Evolutionary conservation across 78 protist genomes (phyloP).

Genomic region (Protostelium mycophagum): DNA sequence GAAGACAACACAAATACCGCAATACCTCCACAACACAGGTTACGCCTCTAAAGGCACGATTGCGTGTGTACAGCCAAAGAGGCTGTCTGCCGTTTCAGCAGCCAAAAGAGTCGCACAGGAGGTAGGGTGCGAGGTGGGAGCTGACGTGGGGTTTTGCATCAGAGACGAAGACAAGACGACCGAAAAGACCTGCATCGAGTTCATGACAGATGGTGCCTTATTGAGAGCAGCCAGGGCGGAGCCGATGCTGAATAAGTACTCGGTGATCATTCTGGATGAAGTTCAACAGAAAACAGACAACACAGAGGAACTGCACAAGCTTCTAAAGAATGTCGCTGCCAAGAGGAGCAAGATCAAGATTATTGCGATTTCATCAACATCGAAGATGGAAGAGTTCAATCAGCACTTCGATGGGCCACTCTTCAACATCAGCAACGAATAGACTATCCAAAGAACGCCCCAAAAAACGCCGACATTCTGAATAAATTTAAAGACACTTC

Average conservation of each 20-base stretch:
- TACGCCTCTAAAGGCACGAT: neutral
- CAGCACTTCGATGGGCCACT: conserved; percentile 86
- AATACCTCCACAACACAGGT: conserved; percentile 36
- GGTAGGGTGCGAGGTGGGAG: conserved; percentile 46
- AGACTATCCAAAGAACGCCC: conserved; percentile 89
- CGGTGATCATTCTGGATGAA: conserved; percentile 94
- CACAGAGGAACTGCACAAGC: conserved; percentile 98
- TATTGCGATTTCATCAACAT: conserved; percentile 98
- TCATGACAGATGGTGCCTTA: conserved; percentile 99
- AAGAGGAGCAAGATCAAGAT: conserved; percentile 85
- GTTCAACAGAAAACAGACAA: conserved; percentile 98
- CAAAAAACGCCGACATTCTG: no score
- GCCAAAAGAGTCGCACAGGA: conserved; percentile 67
- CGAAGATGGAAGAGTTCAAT: conserved; percentile 96
- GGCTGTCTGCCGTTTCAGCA: conserved; percentile 75
- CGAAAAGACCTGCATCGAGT: conserved; percentile 88
- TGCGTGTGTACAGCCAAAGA: conserved; percentile 34
- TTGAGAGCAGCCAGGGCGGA: conserved; percentile 94
- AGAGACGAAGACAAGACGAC: conserved; percentile 62
- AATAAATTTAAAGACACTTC: no score
- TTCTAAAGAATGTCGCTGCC: conserved; percentile 75
- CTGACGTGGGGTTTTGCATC: conserved; percentile 79
- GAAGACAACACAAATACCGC: conserved; percentile 82
- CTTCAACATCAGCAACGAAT: conserved; percentile 90
- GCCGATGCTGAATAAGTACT: conserved; percentile 49